Evolutionary conservation across 768 basidiomycete genomes (phyloP), one percentile per base, ranked within the genome.

Genomic region (Mycena pura): DNA sequence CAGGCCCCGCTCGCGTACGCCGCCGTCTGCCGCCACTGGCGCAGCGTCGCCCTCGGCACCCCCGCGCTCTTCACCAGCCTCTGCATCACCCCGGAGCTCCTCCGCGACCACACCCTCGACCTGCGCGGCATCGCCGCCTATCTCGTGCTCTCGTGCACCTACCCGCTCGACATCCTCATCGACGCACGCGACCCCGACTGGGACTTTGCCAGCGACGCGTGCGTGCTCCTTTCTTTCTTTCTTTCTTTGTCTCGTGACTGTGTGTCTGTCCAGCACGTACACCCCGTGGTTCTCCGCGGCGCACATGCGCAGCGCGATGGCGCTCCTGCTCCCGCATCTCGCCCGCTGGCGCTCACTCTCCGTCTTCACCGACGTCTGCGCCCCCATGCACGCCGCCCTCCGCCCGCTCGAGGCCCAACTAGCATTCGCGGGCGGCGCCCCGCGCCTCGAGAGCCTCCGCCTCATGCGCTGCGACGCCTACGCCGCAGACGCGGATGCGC

Each of bases 381-480:
- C 78, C n/a, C 85, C 85, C 14, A 84, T 89, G 84, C 78, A 82
- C 63, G 69, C 76, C 46, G 85, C 83, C 11, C 75, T 89, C 17
- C 65, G 70, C 24, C 70, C 74, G 10, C 77, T 88, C 32, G 82
- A 84, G 62, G 72, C 74, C 8, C 51, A 64, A 13, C 68, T 82
- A 51, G 63, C 69, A n/a, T n/a, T n/a, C 29, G 66, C 70, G 15
- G 45, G 62, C 27, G 78, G 79, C 38, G 80, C 81, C 9, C 78
- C 79, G 8, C 66, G 67, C 21, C 79, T 86, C 39, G 81, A 85
- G 68, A 80, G 77, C 6, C 71, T 89, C 43, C 78, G 78, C 25
- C 74, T 88, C 19, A 84, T 87, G 80, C 82, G 83, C 29, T 88
- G 85, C 73, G 86, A 86, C 66, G 84, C 85, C 57, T 85, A 81